Evolutionary conservation across 2,329 filamentous ascomycete genomes (phyloP).

Genomic region (Beauveria scarabaeidicola): DNA sequence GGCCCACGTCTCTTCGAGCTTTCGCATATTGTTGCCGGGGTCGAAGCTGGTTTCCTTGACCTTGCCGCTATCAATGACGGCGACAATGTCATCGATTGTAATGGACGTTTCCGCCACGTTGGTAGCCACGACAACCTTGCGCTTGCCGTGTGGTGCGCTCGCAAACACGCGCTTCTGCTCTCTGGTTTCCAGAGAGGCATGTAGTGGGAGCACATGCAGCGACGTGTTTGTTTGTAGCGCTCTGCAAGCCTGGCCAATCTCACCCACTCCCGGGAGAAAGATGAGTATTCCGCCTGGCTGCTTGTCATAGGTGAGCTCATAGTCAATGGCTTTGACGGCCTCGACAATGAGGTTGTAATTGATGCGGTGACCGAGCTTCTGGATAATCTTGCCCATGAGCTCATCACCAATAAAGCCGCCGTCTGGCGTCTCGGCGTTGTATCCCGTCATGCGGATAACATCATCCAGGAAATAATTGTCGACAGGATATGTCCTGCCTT

Average conservation of each 20-base stretch:
- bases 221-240: slow-evolving; percentile 52
- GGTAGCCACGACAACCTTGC: slow-evolving; percentile 89
- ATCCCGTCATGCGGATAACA: slow-evolving; percentile 70
- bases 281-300: slow-evolving; percentile 80
- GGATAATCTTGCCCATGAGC: slow-evolving; percentile 60
- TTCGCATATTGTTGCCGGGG: slow-evolving; percentile 84
- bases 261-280: slow-evolving; percentile 84
- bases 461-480: slow-evolving; percentile 87
- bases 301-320: slow-evolving; percentile 56
- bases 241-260: slow-evolving; percentile 76
- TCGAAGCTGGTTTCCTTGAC: slow-evolving; percentile 98
- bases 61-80: slow-evolving; percentile 87
- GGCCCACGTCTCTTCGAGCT: slow-evolving; percentile 90
- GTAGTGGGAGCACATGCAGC: slow-evolving; percentile 75
- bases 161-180: slow-evolving; percentile 86
- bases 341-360: slow-evolving; percentile 83
- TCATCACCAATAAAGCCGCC: slow-evolving; percentile 39
- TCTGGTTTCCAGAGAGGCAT: slow-evolving; percentile 80
- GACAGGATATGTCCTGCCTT: slow-evolving; percentile 83
- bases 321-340: slow-evolving; percentile 74
- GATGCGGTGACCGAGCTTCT: slow-evolving; percentile 70
- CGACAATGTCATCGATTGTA: slow-evolving; percentile 94
- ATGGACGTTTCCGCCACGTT: slow-evolving; percentile 98
- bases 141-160: slow-evolving; percentile 64
- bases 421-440: slow-evolving; percentile 45